phyloP scores from a whole-genome alignment of 2,329 filamentous ascomycete genomes.

The Claviceps cyperi region DNA sequence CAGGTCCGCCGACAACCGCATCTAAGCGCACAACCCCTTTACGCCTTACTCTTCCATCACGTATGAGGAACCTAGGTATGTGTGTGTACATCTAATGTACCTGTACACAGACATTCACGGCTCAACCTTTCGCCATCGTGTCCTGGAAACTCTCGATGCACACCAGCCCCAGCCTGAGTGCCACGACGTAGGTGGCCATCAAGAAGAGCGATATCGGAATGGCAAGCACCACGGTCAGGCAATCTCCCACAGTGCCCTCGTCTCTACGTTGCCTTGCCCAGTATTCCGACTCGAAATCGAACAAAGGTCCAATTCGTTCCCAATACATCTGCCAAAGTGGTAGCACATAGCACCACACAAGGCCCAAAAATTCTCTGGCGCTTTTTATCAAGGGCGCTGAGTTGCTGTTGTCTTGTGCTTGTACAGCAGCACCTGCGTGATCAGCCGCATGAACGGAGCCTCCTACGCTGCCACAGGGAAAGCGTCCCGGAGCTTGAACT shows the following conservation, averaged over 20 bases:
- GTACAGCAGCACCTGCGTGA: background rate
- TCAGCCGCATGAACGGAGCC: slow-evolving; percentile 10
- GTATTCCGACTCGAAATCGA: slow-evolving; percentile 22
- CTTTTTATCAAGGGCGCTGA: background rate
- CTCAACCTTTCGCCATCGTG: slow-evolving; percentile 1
- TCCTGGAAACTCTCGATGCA: slow-evolving; percentile 7
- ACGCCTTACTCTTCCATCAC: background rate
- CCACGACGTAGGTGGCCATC: slow-evolving; percentile 13
- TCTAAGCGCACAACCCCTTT: background rate
- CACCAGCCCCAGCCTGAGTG: slow-evolving; percentile 12
- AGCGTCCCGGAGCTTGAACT: slow-evolving; percentile 14
- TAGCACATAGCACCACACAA: slow-evolving; percentile 4
- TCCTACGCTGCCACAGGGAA: slow-evolving; percentile 14
- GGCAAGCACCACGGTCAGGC: slow-evolving; percentile 13
- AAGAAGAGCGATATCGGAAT: slow-evolving; percentile 14
- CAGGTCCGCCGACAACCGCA: background rate
- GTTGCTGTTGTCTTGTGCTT: background rate
- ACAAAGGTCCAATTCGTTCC: slow-evolving; percentile 23
- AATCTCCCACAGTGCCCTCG: slow-evolving; percentile 13
- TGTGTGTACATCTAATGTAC: background rate
- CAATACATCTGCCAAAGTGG: slow-evolving; percentile 17
- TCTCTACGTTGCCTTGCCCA: slow-evolving; percentile 15
- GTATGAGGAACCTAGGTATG: no score
- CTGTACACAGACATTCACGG: slow-evolving; percentile 1
- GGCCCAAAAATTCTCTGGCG: background rate